These are phyloP conservation scores for Podospora tetraspora DNA, from an alignment of 495 filamentous ascomycete species.

Conservation along the genomic window DNA sequence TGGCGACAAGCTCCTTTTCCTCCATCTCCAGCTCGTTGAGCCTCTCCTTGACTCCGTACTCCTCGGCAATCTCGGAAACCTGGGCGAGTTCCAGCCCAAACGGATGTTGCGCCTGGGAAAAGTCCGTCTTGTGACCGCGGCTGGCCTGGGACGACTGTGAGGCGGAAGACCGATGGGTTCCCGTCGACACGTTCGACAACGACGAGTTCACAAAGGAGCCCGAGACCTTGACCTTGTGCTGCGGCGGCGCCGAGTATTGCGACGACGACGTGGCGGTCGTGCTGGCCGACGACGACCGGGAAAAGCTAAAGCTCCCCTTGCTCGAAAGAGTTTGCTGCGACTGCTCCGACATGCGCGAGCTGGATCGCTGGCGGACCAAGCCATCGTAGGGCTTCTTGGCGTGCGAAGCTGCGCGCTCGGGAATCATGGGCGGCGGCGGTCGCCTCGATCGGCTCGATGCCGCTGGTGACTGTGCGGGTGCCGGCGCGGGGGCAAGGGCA, in stretches of 20 bases:
- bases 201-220: not conserved
- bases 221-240: constrained; percentile 34
- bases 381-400: constrained; percentile 62
- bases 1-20: constrained; percentile 57
- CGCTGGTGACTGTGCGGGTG: constrained; percentile 27
- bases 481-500: constrained; percentile 18
- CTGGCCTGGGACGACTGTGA: constrained; percentile 11
- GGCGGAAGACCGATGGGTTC: constrained; percentile 25
- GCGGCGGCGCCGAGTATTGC: constrained; percentile 23
- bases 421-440: constrained; percentile 51
- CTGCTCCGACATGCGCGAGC: constrained; percentile 47
- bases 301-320: constrained; percentile 44
- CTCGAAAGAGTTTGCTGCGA: constrained; percentile 38
- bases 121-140: constrained; percentile 27
- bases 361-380: constrained; percentile 60
- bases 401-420: constrained; percentile 72
- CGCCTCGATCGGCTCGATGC: constrained; percentile 12
- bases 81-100: constrained; percentile 73
- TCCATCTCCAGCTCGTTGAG: constrained; percentile 65
- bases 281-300: constrained; percentile 44
- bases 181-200: not conserved
- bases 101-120: constrained; percentile 41
- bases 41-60: constrained; percentile 63
- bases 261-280: constrained; percentile 40
- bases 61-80: constrained; percentile 78